Evolutionary conservation across 2,329 filamentous ascomycete genomes (phyloP), one percentile per base, ranked within the genome.

Genomic region (Fusarium begoniae): DNA sequence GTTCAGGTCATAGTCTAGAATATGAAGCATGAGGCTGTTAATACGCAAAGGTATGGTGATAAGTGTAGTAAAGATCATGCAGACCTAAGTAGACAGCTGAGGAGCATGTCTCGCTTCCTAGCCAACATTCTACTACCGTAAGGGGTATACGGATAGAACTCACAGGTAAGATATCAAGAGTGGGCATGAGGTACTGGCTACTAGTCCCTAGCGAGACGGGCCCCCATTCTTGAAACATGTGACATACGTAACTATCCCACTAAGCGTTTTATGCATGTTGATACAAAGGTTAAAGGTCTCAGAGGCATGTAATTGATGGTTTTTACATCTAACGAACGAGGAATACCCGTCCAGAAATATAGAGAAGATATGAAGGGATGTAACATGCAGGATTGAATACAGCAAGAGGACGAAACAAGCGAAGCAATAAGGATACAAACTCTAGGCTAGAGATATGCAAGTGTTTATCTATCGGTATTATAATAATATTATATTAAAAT

Each of bases 231-330:
- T 38, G 24, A 5, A 22, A 26, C 13, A 22, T 26, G 24, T 7
- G 32, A 22, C 24, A 7, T 9, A 22, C 8, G 50, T 20, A 24
- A 18, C 8, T 10, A 14, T 17, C 11, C 11, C n/a, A 37, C n/a
- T 26, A 22, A 37, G 9, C 5, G 2, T 37, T 37, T 53, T 12
- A 26, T 17, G 9, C 18, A 37, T 26, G 8, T 35, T 51, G 8
- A 24, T 13, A 10, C 2, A 37, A 11, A 6, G 7, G 4, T 4
- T 6, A 4, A 5, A 37, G 3, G 12, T 8, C 0, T 26, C 13
- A 26, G 6, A 14, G 8, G 28, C 5, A 24, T 8, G 6, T 22
- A 30, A 14, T 24, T 9, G 0, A n/a, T 24, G 28, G 8, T 13
- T 20, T 22, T 17, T 8, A 37, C 17, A 37, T 17, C 14, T 17